Percentiles rank a stretch among this genome's conserved stretches.
These are phyloP conservation scores for Neurospora sp. DNA, from an alignment of 495 filamentous ascomycete genomes.

Conservation along the genomic window DNA sequence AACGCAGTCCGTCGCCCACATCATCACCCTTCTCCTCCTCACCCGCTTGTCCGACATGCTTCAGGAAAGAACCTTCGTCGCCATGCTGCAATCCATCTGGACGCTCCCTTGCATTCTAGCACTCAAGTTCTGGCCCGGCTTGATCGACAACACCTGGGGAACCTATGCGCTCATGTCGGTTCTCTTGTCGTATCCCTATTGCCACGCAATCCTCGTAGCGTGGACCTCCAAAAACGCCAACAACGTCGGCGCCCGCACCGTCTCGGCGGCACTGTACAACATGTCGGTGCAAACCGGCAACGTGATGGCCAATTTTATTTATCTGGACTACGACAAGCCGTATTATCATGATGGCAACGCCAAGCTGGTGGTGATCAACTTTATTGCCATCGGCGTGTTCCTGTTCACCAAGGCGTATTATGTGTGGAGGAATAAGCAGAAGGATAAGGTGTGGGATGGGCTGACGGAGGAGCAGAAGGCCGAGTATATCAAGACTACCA, in stretches of 20 bases:
- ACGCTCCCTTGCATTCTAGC: conserved; percentile 45
- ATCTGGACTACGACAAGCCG: conserved; percentile 51
- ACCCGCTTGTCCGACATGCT: conserved; percentile 51
- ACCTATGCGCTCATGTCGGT: conserved; percentile 44
- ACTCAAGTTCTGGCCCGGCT: conserved; percentile 20
- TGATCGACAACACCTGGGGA: conserved; percentile 32
- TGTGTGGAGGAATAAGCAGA: conserved; percentile 30
- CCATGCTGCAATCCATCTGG: conserved; percentile 46
- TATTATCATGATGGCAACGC: conserved; percentile 57
- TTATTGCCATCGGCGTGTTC: conserved; percentile 22
- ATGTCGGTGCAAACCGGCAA: conserved; percentile 19
- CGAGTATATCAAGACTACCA: conserved; percentile 28
- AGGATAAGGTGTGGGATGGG: conserved; percentile 28
- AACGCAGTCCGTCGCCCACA: conserved; percentile 39
- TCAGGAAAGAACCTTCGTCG: conserved; percentile 47
- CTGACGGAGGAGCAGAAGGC: conserved; percentile 28
- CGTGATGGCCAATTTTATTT: conserved; percentile 14
- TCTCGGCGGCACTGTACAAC: conserved; percentile 50
- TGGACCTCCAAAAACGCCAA: conserved; percentile 56
- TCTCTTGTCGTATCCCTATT: conserved; percentile 34
- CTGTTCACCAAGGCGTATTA: conserved; percentile 36
- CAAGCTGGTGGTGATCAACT: conserved; percentile 46
- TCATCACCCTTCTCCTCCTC: conserved; percentile 32
- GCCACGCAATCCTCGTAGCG: conserved; percentile 51
- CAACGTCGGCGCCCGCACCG: conserved; percentile 57